Conservation (phyloP, 148 eudicot genomes). For the Nepenthes gracilis region DNA sequence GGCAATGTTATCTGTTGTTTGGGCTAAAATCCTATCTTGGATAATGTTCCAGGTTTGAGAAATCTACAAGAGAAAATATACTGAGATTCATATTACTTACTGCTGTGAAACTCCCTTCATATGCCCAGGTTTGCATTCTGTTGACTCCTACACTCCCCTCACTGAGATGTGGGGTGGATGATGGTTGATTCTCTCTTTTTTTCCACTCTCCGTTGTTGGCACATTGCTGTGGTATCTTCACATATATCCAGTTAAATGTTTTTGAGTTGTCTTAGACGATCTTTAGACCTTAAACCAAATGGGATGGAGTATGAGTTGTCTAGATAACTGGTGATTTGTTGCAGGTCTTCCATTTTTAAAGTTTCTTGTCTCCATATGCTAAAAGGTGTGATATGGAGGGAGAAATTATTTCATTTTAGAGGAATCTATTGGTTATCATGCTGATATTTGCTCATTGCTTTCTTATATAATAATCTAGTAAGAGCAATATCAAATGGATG, state of each 20-base stretch:
- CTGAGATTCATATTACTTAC: slow-evolving; percentile 40
- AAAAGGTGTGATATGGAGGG: too few relatives aligned
- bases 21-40: not conserved
- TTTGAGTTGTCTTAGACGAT: too few relatives aligned
- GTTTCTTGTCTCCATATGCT: too few relatives aligned
- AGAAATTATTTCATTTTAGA: too few relatives aligned
- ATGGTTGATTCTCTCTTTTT: not conserved
- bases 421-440: too few relatives aligned
- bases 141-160: not conserved
- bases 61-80: slow-evolving; percentile 38
- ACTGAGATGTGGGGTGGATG: not conserved
- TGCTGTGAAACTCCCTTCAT: slow-evolving; percentile 49
- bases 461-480: not conserved
- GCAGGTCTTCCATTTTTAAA: too few relatives aligned
- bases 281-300: too few relatives aligned
- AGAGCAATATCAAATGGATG: not conserved
- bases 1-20: not conserved
- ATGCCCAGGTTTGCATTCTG: slow-evolving; percentile 44
- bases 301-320: too few relatives aligned
- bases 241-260: too few relatives aligned
- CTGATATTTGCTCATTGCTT: too few relatives aligned
- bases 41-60: slow-evolving; percentile 43
- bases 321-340: too few relatives aligned
- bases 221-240: not conserved
- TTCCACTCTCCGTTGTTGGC: not conserved